Evolutionary conservation across 2,329 filamentous ascomycete species (phyloP).

Genomic region (Fusarium humuli): DNA sequence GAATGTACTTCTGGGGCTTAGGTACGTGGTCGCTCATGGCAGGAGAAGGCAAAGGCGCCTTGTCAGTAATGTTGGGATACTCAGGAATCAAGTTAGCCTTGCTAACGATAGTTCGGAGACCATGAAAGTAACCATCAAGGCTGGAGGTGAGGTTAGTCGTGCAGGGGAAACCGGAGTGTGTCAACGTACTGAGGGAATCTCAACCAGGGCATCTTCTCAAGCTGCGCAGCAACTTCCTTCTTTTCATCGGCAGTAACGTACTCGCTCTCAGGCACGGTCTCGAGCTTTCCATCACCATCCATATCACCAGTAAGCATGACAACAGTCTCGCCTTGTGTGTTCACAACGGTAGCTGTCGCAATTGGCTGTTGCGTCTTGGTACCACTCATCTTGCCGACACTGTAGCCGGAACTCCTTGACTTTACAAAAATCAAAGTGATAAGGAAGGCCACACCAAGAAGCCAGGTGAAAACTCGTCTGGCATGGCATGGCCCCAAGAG

Average conservation of each 20-base stretch:
- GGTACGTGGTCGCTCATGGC: slow-evolving; percentile 54
- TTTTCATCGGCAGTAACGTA: slow-evolving; percentile 48
- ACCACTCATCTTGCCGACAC: slow-evolving; percentile 44
- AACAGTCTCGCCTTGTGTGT: slow-evolving; percentile 45
- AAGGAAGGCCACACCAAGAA: slow-evolving; percentile 55
- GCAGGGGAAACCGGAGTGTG: not conserved
- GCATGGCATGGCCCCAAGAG: slow-evolving; percentile 65
- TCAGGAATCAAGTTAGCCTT: slow-evolving; percentile 75
- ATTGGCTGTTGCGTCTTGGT: slow-evolving; percentile 42
- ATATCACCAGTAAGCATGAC: slow-evolving; percentile 47
- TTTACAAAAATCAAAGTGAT: slow-evolving; percentile 57
- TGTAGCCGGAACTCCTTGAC: slow-evolving; percentile 45
- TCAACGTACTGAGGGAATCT: slow-evolving; percentile 53
- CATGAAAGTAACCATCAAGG: slow-evolving; percentile 83
- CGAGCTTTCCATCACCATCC: slow-evolving; percentile 46
- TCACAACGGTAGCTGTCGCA: slow-evolving; percentile 45
- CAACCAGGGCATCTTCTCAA: slow-evolving; percentile 55
- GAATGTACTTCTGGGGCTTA: slow-evolving; percentile 68
- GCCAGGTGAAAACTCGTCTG: slow-evolving; percentile 64
- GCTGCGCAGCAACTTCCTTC: slow-evolving; percentile 48
- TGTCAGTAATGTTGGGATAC: slow-evolving; percentile 67
- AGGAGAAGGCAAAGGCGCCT: slow-evolving; percentile 51
- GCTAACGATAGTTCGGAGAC: slow-evolving; percentile 76
- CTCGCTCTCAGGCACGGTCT: slow-evolving; percentile 41
- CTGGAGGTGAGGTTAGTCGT: slow-evolving; percentile 58